A percentile compares a stretch with the other conserved stretches of the same genome.
Conservation (phyloP, 192 early-diverging fungal species). For the Gonapodya sp. region DNA sequence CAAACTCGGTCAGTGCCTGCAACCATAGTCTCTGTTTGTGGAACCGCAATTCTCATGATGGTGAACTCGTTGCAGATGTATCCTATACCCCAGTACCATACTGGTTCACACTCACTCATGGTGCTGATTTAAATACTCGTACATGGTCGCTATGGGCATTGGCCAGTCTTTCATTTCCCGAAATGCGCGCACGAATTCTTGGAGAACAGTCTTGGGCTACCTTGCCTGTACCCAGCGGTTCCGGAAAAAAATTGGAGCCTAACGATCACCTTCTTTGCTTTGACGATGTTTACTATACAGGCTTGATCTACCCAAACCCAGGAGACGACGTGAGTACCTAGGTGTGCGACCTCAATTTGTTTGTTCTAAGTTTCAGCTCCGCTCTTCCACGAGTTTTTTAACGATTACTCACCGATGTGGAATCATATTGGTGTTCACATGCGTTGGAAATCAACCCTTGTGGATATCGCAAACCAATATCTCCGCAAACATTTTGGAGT, state of each 20-base stretch:
- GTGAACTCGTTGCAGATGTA: not conserved
- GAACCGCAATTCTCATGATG: not conserved
- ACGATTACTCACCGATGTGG: not conserved
- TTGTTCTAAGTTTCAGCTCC: not conserved
- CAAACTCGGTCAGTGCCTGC: not conserved
- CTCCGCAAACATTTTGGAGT: conserved; percentile 1
- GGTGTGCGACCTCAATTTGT: not conserved
- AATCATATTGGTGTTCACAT: not conserved
- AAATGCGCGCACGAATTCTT: not conserved
- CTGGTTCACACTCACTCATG: not conserved
- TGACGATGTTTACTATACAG: not conserved
- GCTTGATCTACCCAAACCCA: not conserved
- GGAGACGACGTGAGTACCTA: not conserved
- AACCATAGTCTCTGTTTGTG: not conserved
- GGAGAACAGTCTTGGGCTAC: not conserved
- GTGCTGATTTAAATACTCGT: not conserved
- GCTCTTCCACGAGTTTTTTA: not conserved
- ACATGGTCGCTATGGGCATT: not conserved
- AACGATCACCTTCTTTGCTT: not conserved
- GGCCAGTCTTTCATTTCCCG: not conserved
- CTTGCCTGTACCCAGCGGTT: not conserved
- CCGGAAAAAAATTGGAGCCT: not conserved
- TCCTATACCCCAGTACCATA: not conserved
- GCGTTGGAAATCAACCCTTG: not conserved
- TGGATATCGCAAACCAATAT: not conserved